Evolutionary conservation across 139 green algal species (phyloP).

Genomic region (Nannochloris sp.): DNA sequence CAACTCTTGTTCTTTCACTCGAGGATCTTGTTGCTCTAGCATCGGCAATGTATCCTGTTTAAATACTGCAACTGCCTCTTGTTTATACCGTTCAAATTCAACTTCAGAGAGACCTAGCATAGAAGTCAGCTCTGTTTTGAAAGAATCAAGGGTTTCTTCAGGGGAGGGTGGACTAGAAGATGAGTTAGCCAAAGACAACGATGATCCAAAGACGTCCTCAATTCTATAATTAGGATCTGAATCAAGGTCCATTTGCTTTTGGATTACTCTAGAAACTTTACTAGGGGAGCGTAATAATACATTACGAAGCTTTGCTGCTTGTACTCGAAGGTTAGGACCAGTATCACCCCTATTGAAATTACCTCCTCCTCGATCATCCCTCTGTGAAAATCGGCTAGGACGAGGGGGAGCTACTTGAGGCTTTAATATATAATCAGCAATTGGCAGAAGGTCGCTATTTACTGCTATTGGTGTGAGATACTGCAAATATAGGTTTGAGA

Average conservation of each 20-base stretch:
- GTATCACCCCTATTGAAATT: too few relatives aligned
- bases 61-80: background rate
- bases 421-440: background rate
- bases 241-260: background rate
- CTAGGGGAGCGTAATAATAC: background rate
- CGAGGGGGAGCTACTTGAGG: background rate
- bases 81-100: constrained; percentile 10
- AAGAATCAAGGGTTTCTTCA: background rate
- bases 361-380: too few relatives aligned
- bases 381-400: background rate
- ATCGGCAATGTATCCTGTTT: background rate
- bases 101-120: constrained; percentile 1
- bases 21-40: too few relatives aligned
- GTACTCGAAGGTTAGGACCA: too few relatives aligned
- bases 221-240: background rate
- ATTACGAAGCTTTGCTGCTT: background rate
- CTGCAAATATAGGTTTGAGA: background rate
- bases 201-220: background rate
- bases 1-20: background rate
- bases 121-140: background rate
- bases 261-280: background rate
- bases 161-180: background rate
- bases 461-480: background rate
- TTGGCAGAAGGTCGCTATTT: background rate
- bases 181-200: background rate